Evolutionary conservation across 306 rosid genomes (phyloP).

Genomic region (Cucumis melo): DNA sequence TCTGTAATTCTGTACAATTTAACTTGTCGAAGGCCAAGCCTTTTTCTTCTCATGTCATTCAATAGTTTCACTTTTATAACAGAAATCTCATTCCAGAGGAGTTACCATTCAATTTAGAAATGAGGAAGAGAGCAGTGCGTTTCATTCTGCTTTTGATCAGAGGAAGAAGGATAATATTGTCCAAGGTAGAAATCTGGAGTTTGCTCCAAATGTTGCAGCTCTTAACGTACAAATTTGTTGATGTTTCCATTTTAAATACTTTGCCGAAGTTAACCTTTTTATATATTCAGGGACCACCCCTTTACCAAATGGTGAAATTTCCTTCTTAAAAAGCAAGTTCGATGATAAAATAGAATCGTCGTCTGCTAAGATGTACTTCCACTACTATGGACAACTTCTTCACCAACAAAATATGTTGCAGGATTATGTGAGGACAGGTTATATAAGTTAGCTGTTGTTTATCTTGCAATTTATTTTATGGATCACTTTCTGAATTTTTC

Average conservation of each 20-base stretch:
- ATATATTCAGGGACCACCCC: conserved; percentile 25
- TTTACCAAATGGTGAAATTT: conserved; percentile 45
- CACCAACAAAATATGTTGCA: conserved; percentile 98
- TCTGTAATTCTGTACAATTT: neutral
- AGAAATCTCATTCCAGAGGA: conserved; percentile 54
- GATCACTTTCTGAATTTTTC: neutral
- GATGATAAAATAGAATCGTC: conserved; percentile 90
- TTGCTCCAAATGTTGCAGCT: neutral
- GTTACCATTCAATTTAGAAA: conserved; percentile 48
- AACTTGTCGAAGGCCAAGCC: neutral
- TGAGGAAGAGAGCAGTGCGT: conserved; percentile 59
- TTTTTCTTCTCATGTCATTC: conserved; percentile 7
- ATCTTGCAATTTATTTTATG: neutral
- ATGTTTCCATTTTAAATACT: neutral
- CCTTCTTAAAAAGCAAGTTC: conserved; percentile 57
- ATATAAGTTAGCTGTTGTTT: conserved; percentile 11
- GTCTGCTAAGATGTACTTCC: conserved; percentile 93
- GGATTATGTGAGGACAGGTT: conserved; percentile 96
- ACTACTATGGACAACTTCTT: conserved; percentile 85
- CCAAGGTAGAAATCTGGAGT: conserved; percentile 48
- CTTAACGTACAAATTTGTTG: neutral
- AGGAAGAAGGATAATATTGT: conserved; percentile 43
- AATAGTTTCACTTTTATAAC: conserved; percentile 25
- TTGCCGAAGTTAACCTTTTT: neutral
- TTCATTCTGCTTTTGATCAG: conserved; percentile 57